These are phyloP conservation scores for Gossypium lobatum DNA, from an alignment of 441 rosid genomes.

Conservation along the genomic window DNA sequence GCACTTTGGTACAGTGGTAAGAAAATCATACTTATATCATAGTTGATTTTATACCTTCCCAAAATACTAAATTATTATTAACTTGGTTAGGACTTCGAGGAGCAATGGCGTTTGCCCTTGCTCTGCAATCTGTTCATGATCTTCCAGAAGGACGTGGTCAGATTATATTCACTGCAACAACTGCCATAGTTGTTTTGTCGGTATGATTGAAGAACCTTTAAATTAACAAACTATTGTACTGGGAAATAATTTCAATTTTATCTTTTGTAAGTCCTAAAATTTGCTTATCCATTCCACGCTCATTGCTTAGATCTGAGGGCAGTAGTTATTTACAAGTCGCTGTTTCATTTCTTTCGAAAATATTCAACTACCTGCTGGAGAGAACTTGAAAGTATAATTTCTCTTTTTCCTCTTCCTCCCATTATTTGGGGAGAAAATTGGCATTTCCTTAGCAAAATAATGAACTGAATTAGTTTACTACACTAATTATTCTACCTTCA, in stretches of 20 bases:
- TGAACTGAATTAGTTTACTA: too few species aligned
- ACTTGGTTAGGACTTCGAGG: conserved; percentile 87
- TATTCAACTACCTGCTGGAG: too few species aligned
- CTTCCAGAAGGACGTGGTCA: conserved; percentile 43
- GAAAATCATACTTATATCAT: conserved; percentile 22
- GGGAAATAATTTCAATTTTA: neutral
- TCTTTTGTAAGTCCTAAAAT: neutral
- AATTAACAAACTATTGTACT: neutral
- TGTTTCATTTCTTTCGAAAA: too few species aligned
- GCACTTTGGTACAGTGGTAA: conserved; percentile 99
- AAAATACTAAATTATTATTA: conserved; percentile 15
- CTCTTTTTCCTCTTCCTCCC: too few species aligned
- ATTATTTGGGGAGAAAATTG: too few species aligned
- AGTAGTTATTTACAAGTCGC: neutral
- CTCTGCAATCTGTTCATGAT: conserved; percentile 87
- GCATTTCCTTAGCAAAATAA: too few species aligned
- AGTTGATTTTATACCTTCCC: neutral
- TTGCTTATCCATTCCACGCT: neutral
- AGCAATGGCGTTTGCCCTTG: conserved; percentile 99
- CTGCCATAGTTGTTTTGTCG: conserved; percentile 93
- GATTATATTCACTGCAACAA: conserved; percentile 95
- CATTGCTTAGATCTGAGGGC: neutral
- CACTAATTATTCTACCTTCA: too few species aligned
- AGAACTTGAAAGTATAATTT: too few species aligned
- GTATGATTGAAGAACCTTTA: conserved; percentile 29